Conservation (phyloP, 1,284 basidiomycete species). For the Cyathus olla region DNA sequence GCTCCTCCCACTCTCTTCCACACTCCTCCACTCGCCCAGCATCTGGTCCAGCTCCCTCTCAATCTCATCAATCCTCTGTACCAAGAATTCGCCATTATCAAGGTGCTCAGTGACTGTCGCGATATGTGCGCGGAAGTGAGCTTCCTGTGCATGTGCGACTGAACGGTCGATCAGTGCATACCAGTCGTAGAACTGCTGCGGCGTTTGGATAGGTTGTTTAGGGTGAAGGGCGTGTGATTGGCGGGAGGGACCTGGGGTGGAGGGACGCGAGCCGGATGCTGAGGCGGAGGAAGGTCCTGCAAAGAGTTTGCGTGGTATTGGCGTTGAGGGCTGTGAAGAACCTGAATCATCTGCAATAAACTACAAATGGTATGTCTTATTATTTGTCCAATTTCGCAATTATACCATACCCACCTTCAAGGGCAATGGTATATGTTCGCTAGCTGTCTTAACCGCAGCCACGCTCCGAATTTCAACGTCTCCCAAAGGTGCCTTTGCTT, state of each 20-base stretch:
- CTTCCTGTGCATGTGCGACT: slow-evolving; percentile 91
- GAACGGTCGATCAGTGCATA: slow-evolving; percentile 88
- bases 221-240: slow-evolving; percentile 71
- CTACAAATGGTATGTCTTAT: slow-evolving; percentile 13
- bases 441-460: slow-evolving; percentile 69
- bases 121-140: slow-evolving; percentile 88
- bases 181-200: slow-evolving; percentile 97
- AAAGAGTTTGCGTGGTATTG: slow-evolving; percentile 12
- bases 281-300: too few relatives aligned
- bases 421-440: slow-evolving; percentile 72
- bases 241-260: slow-evolving; percentile 39
- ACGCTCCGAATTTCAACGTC: slow-evolving; percentile 81
- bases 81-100: slow-evolving; percentile 78
- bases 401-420: slow-evolving; percentile 66
- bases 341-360: slow-evolving; percentile 34
- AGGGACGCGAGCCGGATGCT: slow-evolving; percentile 26
- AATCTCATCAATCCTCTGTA: slow-evolving; percentile 77
- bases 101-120: slow-evolving; percentile 80
- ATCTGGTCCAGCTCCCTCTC: slow-evolving; percentile 83
- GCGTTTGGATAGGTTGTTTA: slow-evolving; percentile 81
- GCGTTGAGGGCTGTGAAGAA: slow-evolving; percentile 30
- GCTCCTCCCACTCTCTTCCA: slow-evolving; percentile 89
- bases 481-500: slow-evolving; percentile 79
- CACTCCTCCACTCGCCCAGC: slow-evolving; percentile 84
- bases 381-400: not conserved